phyloP scores from a whole-genome alignment of 306 rosid genomes.

The Citrullus amarus region DNA sequence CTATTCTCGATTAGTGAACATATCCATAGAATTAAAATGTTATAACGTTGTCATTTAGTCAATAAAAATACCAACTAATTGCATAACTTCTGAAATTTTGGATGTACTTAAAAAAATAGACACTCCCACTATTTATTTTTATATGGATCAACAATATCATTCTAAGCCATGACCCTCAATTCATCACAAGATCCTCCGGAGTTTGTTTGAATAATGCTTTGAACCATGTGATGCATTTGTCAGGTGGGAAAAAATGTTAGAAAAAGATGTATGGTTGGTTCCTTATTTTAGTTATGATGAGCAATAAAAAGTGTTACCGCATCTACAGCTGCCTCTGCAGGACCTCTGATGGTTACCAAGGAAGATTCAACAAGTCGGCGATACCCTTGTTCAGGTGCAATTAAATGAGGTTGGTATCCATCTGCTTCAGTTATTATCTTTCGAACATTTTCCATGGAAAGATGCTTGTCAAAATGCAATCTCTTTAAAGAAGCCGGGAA shows the following conservation, averaged over 20 bases:
- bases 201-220: neutral
- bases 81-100: too few species aligned
- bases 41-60: neutral
- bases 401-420: constrained; percentile 40
- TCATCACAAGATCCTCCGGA: neutral
- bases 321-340: constrained; percentile 38
- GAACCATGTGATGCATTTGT: neutral
- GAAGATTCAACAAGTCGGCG: constrained; percentile 36
- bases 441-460: constrained; percentile 28
- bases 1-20: neutral
- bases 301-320: constrained; percentile 17
- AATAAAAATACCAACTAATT: neutral
- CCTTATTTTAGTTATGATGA: neutral
- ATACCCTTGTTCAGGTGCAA: constrained; percentile 42
- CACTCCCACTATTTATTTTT: neutral
- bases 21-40: neutral
- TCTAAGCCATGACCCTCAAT: neutral
- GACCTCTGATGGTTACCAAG: constrained; percentile 28
- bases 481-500: constrained; percentile 37
- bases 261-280: neutral
- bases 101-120: neutral
- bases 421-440: constrained; percentile 38
- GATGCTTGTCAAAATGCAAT: constrained; percentile 28
- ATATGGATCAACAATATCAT: neutral
- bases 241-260: neutral